These are phyloP conservation scores for Fusarium sp. DNA, from an alignment of 2,329 filamentous ascomycete species.

Conservation along the genomic window DNA sequence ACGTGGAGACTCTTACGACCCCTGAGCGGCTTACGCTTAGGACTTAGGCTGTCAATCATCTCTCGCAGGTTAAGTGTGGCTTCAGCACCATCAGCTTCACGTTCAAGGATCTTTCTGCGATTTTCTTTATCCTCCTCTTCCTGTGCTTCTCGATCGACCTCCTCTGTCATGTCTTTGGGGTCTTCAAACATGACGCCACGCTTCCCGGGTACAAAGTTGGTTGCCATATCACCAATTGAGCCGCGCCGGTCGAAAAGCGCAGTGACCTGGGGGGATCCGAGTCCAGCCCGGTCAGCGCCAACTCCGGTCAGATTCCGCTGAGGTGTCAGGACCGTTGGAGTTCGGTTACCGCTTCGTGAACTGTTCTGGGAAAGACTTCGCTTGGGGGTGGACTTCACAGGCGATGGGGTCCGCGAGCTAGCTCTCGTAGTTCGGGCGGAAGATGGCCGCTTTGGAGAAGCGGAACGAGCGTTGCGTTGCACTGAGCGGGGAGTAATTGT, in stretches of 20 bases:
- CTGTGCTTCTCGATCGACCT: constrained; percentile 71
- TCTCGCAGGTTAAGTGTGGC: constrained; percentile 77
- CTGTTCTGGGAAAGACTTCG: constrained; percentile 67
- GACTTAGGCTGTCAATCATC: constrained; percentile 82
- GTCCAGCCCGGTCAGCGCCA: constrained; percentile 76
- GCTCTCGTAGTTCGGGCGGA: constrained; percentile 23
- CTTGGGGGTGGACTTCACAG: constrained; percentile 46
- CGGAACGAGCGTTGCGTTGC: constrained; percentile 29
- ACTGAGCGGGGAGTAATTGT: constrained; percentile 24
- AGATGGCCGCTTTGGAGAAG: constrained; percentile 40
- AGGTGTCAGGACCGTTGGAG: constrained; percentile 71
- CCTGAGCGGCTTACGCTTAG: constrained; percentile 76
- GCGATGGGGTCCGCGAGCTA: constrained; percentile 44
- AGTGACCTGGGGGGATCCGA: constrained; percentile 81
- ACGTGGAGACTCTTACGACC: constrained; percentile 83
- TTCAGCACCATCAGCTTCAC: constrained; percentile 64
- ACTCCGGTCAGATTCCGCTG: constrained; percentile 73
- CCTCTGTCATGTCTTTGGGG: constrained; percentile 71
- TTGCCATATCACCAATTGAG: constrained; percentile 77
- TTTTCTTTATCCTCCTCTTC: constrained; percentile 73
- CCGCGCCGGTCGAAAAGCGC: constrained; percentile 77
- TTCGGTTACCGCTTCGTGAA: constrained; percentile 66
- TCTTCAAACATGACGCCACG: constrained; percentile 73
- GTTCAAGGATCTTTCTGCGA: constrained; percentile 67
- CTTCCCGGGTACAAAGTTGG: constrained; percentile 71